Conservation (phyloP, 2,329 filamentous ascomycete species). For the Rugonectria rugulosa region DNA sequence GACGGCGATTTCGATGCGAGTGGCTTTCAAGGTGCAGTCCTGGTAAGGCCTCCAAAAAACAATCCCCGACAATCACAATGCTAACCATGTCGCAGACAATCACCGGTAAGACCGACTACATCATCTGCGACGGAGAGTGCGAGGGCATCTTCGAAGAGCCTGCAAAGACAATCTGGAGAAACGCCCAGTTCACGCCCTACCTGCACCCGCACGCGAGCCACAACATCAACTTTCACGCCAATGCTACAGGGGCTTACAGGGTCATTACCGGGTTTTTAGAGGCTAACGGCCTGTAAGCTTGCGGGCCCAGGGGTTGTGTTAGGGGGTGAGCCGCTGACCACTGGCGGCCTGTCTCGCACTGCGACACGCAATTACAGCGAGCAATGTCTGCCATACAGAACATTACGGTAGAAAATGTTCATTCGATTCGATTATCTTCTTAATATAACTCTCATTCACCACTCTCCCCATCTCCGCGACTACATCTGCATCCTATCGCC, state of each 20-base stretch:
- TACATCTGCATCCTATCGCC: too few species aligned
- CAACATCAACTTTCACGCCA: slow-evolving; percentile 29
- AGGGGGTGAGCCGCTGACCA: too few species aligned
- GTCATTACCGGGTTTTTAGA: slow-evolving; percentile 26
- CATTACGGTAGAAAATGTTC: too few species aligned
- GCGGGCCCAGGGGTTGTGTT: too few species aligned
- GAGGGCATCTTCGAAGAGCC: slow-evolving; percentile 37
- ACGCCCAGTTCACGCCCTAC: slow-evolving; percentile 25
- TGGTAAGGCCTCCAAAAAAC: slow-evolving; percentile 5
- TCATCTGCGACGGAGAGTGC: slow-evolving; percentile 39
- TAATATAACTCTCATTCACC: too few species aligned
- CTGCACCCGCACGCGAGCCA: slow-evolving; percentile 28
- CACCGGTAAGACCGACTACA: slow-evolving; percentile 28
- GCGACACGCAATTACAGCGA: too few species aligned
- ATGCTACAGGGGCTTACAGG: slow-evolving; percentile 21
- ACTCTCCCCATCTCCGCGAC: too few species aligned
- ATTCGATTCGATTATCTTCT: too few species aligned
- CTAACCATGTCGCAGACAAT: too few species aligned
- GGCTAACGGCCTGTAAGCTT: slow-evolving; percentile 14
- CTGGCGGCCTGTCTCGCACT: too few species aligned
- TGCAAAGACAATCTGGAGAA: slow-evolving; percentile 27
- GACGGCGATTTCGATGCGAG: slow-evolving; percentile 29
- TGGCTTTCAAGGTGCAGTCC: slow-evolving; percentile 24
- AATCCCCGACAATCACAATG: neutral
- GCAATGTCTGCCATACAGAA: too few species aligned